Evolutionary conservation across 768 basidiomycete species (phyloP), one percentile per base, ranked within the genome.

Genomic region (Psilocybe cubensis): DNA sequence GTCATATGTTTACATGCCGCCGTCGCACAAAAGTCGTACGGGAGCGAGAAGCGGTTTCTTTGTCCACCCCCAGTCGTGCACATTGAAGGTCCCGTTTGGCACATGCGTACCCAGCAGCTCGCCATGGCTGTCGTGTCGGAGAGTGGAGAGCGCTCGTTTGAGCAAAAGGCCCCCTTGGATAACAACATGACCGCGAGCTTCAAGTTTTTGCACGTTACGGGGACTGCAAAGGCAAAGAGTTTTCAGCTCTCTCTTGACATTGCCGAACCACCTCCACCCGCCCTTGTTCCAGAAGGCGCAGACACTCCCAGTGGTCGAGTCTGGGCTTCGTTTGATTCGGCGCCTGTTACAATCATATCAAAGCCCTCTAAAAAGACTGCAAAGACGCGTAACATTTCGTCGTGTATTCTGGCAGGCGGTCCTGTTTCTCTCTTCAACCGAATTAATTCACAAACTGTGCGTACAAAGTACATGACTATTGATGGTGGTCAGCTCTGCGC

Each of bases 301-400:
- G 82, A 85, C 35, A 70, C 76, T 31, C 72, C 77, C 40, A 72
- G 74, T 60, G 90, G 89, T 61, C 89, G 91, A 57, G 72, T 89
- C 57, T 96, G 94, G 94, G 93, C 92, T 8, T 86, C 91, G 28
- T 94, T 97, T 77, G 88, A 93, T 71, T 96, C 94, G 27, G 88
- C 91, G 29, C 92, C 94, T 45, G 89, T 98, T 66, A 89, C 91
- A 44, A 94, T 97, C 75, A 95, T 98, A 67, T 96, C 95, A 67
- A 97, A 97, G 72, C 95, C 95, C 29, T 95, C 94, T 58, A 96
- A 96, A 83, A 96, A 95, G 81, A 96, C 94, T 9, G 92, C 92
- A 56, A 96, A 96, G 78, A 94, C 94, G 65, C 89, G 94, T 76
- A 89, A 92, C 77, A 90, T 91, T 68, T 89, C 88, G 42, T 93